phyloP scores from a whole-genome alignment of 495 filamentous ascomycete genomes.

The Hypomontagnella submonticulosa region DNA sequence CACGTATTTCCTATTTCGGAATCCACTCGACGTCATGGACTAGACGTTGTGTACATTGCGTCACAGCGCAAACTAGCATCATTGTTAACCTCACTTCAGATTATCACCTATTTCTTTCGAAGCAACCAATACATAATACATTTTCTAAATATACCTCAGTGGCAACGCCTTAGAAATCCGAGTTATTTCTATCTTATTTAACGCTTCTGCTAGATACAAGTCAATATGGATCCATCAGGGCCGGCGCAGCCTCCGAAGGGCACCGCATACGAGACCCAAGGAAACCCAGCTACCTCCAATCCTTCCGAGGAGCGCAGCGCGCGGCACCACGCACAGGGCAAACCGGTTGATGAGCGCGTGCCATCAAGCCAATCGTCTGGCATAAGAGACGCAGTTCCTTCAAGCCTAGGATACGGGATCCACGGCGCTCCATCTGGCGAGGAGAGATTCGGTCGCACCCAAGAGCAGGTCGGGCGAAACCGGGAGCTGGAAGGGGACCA shows the following conservation, averaged over 20 bases:
- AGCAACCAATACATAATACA: not conserved
- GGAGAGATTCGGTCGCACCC: constrained; percentile 37
- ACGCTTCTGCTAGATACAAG: not conserved
- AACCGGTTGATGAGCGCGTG: constrained; percentile 45
- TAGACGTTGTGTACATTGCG: constrained; percentile 19
- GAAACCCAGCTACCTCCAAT: constrained; percentile 62
- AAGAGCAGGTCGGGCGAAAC: constrained; percentile 49
- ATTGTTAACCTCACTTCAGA: not conserved
- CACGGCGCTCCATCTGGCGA: constrained; percentile 46
- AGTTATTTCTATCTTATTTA: not conserved
- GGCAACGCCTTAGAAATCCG: too few species aligned
- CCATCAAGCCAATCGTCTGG: constrained; percentile 28
- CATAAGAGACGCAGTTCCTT: constrained; percentile 45
- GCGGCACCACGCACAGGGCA: constrained; percentile 36
- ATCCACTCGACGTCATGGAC: constrained; percentile 38
- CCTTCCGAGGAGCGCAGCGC: constrained; percentile 59
- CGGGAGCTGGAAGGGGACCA: constrained; percentile 62
- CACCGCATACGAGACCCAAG: constrained; percentile 60
- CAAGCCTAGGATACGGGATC: constrained; percentile 53
- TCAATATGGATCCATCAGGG: constrained; percentile 50
- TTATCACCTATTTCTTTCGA: not conserved
- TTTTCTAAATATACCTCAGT: not conserved
- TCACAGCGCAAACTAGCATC: constrained; percentile 6
- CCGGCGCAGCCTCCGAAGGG: constrained; percentile 63
- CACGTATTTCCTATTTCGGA: constrained; percentile 12